phyloP scores from a whole-genome alignment of 176 grass and related monocot genomes.

The Sorghum bicolor region Sorghum_bicolor_NCBIv3 NC_012875.2:59166001-59166500 shows the following conservation, averaged over 20 bases:
- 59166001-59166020: conserved; percentile 78
- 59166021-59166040: conserved; percentile 77
- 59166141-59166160: conserved; percentile 43
- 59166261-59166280: conserved; percentile 60
- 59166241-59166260: conserved; percentile 77
- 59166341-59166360: conserved; percentile 86
- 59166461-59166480: conserved; percentile 89
- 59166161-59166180: conserved; percentile 76
- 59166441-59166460: conserved; percentile 86
- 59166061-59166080: conserved; percentile 78
- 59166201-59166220: conserved; percentile 41
- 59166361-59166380: conserved; percentile 73
- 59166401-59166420: conserved; percentile 66
- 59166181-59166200: conserved; percentile 26
- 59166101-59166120: conserved; percentile 75
- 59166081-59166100: conserved; percentile 56
- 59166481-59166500: conserved; percentile 96
- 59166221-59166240: conserved; percentile 71
- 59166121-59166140: conserved; percentile 30
- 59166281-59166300: conserved; percentile 66
- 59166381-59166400: conserved; percentile 87
- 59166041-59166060: conserved; percentile 77
- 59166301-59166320: conserved; percentile 56
- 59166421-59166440: conserved; percentile 73
- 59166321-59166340: conserved; percentile 44